A percentile compares a stretch with the other conserved stretches of the same genome.
Conservation (phyloP, 192 early-diverging fungal genomes). For the Coemansia sp. region DNA sequence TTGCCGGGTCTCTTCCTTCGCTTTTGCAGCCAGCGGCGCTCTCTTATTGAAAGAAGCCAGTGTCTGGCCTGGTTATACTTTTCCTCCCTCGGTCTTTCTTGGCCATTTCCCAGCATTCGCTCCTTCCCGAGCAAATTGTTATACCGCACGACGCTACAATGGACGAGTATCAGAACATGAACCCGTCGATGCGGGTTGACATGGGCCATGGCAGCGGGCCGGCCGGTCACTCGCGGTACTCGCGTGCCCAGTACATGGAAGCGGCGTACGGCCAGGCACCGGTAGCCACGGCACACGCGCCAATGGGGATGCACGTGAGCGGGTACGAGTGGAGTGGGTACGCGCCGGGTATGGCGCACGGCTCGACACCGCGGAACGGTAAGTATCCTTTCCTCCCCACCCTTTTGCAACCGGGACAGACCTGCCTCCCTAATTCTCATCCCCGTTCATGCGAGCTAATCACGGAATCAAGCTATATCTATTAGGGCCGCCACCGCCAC, state of each 20-base stretch:
- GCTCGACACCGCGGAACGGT: conserved; percentile 2
- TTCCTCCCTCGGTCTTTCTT: no score
- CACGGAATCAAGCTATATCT: background rate
- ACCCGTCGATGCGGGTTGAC: conserved; percentile 8
- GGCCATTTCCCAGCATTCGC: no score
- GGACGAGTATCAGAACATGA: conserved; percentile 34
- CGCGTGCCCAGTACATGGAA: conserved; percentile 9
- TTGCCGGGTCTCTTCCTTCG: no score
- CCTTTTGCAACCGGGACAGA: no score
- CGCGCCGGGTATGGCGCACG: conserved; percentile 7
- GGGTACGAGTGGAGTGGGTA: conserved; percentile 47
- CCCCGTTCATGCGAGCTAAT: background rate
- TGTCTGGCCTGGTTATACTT: no score
- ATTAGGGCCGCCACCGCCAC: background rate
- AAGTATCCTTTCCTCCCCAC: no score
- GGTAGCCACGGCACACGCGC: background rate
- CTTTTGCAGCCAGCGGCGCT: no score
- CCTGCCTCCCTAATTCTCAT: no score
- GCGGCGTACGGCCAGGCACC: conserved; percentile 11
- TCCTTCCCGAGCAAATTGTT: no score
- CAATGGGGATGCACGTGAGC: conserved; percentile 7
- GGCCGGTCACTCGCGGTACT: conserved; percentile 11
- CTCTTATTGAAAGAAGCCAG: no score
- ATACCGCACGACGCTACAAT: background rate
- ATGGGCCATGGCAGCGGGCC: conserved; percentile 8